Evolutionary conservation across 2,329 filamentous ascomycete species (phyloP), one percentile per base, ranked within the genome.

Genomic region (Akanthomyces uredinophilus): DNA sequence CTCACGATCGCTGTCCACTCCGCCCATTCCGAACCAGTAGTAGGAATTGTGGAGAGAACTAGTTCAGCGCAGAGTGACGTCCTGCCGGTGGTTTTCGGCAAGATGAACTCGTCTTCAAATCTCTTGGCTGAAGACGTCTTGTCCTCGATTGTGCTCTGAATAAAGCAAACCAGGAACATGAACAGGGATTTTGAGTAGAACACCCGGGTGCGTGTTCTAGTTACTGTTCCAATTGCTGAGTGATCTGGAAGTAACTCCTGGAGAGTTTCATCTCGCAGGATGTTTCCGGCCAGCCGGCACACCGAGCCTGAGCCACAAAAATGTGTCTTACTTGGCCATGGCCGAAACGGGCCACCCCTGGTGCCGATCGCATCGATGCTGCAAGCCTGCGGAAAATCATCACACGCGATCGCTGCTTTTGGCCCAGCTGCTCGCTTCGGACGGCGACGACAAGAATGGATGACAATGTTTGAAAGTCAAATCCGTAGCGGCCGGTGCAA

Each of bases 391-490:
- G 41, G 54, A 37, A 46, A 39, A 46, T 49, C 27, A 20, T 50
- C 8, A 18, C 20, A 41, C 55, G 18, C 46, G 32, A 50, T 50
- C 29, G 44, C 55, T 39, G 43, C 46, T 29, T 29, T 49, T 11
- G 20, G 22, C 20, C 22, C 13, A 11, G 53, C 29, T 37, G 44
- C 16, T 27, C n/a, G 20, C 18, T 29, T 57, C n/a, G 32, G 16
- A 39, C 44, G 20, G 7, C 20, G 5, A 18, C 20, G 20, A 5
- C 24, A 22, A 60, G 27, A 60, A 60, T 52, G 57, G 18, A 52
- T 44, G 49, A 60, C 57, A 60, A 24, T 18, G 35, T 52, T 24
- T 13, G 4, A 60, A 60, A 32, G 24, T 60, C n/a, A 32, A 60
- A 41, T 51, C 8, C 13, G n/a, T 5, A 51, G 18, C 57, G 47